A percentile compares a stretch with the other conserved stretches of the same genome.
These are phyloP conservation scores for Articulospora tetracladia DNA, from an alignment of 495 filamentous ascomycete species.

Conservation along the genomic window DNA sequence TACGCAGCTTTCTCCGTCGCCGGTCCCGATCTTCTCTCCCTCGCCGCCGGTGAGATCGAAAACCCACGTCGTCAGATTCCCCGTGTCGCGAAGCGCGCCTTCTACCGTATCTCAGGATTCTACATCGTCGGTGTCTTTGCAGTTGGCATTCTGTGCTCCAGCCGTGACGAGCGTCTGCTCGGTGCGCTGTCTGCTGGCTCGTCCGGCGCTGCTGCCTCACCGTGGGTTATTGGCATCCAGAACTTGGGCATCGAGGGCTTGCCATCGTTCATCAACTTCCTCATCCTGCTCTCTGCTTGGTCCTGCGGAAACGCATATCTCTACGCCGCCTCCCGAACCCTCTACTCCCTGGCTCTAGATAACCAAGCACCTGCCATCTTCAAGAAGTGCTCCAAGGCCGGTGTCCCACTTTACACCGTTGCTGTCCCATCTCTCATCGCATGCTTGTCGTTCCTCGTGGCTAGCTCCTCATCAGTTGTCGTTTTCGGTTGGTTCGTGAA, in stretches of 20 bases:
- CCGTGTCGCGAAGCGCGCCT: slow-evolving; percentile 42
- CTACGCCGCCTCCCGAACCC: slow-evolving; percentile 54
- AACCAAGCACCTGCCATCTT: slow-evolving; percentile 54
- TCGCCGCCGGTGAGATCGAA: slow-evolving; percentile 42
- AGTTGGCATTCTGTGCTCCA: slow-evolving; percentile 52
- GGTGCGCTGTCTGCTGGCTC: slow-evolving; percentile 23
- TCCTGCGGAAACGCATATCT: slow-evolving; percentile 63
- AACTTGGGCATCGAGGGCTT: slow-evolving; percentile 59
- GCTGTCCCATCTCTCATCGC: slow-evolving; percentile 44
- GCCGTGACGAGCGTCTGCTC: slow-evolving; percentile 48
- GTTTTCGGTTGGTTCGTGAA: slow-evolving; percentile 60
- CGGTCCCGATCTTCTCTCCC: slow-evolving; percentile 50
- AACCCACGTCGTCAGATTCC: slow-evolving; percentile 44
- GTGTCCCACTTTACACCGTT: slow-evolving; percentile 55
- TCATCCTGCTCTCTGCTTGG: slow-evolving; percentile 69
- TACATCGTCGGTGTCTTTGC: slow-evolving; percentile 52
- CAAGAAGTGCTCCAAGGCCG: slow-evolving; percentile 51
- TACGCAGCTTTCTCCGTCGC: slow-evolving; percentile 50
- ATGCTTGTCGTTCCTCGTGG: slow-evolving; percentile 51
- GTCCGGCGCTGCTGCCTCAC: slow-evolving; percentile 52
- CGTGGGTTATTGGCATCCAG: slow-evolving; percentile 65
- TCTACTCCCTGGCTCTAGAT: slow-evolving; percentile 59
- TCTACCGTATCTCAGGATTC: slow-evolving; percentile 48
- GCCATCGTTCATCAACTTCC: slow-evolving; percentile 56
- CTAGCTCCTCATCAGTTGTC: slow-evolving; percentile 43